A percentile compares a stretch with the other conserved stretches of the same genome.
These are phyloP conservation scores for Tulasnella calospora DNA, from an alignment of 768 basidiomycete genomes.

Conservation along the genomic window DNA sequence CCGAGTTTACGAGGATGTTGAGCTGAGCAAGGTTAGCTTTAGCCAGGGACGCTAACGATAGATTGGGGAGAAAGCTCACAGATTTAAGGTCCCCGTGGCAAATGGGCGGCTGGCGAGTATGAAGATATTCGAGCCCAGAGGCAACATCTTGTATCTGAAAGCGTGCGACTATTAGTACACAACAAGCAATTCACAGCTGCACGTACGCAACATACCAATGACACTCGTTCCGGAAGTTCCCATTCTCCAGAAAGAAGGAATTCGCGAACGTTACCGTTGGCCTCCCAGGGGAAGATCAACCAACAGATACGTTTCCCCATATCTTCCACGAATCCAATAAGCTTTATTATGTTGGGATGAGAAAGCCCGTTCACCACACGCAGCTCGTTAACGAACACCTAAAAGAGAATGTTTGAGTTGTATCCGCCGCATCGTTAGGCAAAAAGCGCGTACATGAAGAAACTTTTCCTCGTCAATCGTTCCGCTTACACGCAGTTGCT, in stretches of 20 bases:
- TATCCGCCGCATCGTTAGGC: background rate
- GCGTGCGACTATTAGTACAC: background rate
- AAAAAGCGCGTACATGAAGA: background rate
- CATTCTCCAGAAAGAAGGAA: background rate
- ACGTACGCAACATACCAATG: background rate
- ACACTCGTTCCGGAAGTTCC: background rate
- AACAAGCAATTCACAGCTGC: background rate
- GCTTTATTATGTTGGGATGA: background rate
- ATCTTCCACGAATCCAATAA: background rate
- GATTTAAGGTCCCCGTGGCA: slow-evolving; percentile 12
- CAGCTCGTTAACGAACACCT: background rate
- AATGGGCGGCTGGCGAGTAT: background rate
- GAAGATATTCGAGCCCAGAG: background rate
- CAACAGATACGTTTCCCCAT: background rate
- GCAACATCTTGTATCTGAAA: background rate
- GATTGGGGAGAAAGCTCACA: background rate
- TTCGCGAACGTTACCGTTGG: background rate
- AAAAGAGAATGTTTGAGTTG: background rate
- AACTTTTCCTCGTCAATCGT: background rate
- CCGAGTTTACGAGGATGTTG: slow-evolving; percentile 2
- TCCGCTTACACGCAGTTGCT: background rate
- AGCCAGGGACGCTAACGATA: background rate
- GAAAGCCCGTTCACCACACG: background rate
- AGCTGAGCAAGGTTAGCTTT: background rate
- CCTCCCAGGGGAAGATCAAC: background rate